Conservation (phyloP, 345 rosid genomes). For the Eucalyptus rudis region DNA sequence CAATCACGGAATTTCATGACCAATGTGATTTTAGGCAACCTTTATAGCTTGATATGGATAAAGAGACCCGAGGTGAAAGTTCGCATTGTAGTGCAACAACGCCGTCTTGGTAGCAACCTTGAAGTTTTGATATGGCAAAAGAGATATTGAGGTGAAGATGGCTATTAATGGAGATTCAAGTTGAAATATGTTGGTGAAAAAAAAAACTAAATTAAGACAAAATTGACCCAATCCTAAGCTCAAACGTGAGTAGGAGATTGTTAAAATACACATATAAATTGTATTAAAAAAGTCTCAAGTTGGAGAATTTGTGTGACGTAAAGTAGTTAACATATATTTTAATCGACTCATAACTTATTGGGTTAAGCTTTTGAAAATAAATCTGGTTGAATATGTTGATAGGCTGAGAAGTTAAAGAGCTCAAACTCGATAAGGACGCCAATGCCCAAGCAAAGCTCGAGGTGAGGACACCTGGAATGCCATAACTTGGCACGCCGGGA, state of each 20-base stretch:
- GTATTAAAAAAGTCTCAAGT: background rate
- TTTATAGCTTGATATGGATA: background rate
- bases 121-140: too few relatives aligned
- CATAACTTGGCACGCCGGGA: too few relatives aligned
- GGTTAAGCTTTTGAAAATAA: background rate
- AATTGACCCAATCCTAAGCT: background rate
- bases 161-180: background rate
- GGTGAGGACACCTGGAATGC: too few relatives aligned
- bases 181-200: accelerated
- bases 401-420: background rate
- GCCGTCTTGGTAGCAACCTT: accelerated
- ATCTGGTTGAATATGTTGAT: accelerated
- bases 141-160: background rate
- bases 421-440: background rate
- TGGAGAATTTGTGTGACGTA: accelerated
- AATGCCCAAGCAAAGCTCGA: background rate
- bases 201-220: too few relatives aligned
- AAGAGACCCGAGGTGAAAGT: background rate
- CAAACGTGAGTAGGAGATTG: background rate
- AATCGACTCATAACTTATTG: too few relatives aligned
- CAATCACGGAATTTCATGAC: background rate
- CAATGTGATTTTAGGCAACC: background rate
- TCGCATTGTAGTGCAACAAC: background rate
- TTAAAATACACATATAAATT: too few relatives aligned
- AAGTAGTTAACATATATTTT: too few relatives aligned